Evolutionary conservation across 805 yeast genomes (phyloP).

Genomic region (Cyberlindnera americana): DNA sequence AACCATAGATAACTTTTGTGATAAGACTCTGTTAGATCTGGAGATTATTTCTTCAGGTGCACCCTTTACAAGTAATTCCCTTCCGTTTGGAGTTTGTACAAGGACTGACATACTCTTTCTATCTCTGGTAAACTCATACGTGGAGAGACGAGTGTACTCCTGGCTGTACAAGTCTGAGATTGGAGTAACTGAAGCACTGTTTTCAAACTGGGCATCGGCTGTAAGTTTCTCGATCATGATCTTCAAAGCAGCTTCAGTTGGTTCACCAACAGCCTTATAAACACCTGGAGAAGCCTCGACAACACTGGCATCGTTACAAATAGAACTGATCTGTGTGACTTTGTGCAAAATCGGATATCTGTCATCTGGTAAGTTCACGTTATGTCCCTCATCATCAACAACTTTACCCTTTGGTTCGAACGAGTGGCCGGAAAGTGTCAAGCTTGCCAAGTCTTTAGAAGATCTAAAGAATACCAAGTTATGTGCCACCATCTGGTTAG

Average conservation of each 20-base stretch:
- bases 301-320: conserved; percentile 38
- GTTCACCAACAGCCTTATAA: conserved; percentile 42
- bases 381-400: conserved; percentile 24
- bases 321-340: conserved; percentile 28
- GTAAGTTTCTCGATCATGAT: conserved; percentile 35
- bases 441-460: conserved; percentile 28
- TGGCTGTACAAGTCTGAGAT: conserved; percentile 24
- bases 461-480: conserved; percentile 31
- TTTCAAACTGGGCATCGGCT: conserved; percentile 30
- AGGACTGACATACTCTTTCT: conserved; percentile 53
- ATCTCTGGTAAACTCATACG: conserved; percentile 45
- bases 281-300: conserved; percentile 31
- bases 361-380: conserved; percentile 33
- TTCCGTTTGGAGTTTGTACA: conserved; percentile 27
- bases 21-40: conserved; percentile 38
- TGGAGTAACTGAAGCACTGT: conserved; percentile 29
- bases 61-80: conserved; percentile 44
- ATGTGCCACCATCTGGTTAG: conserved; percentile 46
- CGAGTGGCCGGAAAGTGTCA: conserved; percentile 38
- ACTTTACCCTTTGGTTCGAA: conserved; percentile 29
- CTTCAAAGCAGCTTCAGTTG: conserved; percentile 53
- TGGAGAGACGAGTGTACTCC: conserved; percentile 32
- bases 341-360: conserved; percentile 32
- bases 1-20: conserved; percentile 25
- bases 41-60: conserved; percentile 50